These are phyloP conservation scores for Ophiostoma sp. DNA, from an alignment of 2,329 filamentous ascomycete genomes.

Conservation along the genomic window DNA sequence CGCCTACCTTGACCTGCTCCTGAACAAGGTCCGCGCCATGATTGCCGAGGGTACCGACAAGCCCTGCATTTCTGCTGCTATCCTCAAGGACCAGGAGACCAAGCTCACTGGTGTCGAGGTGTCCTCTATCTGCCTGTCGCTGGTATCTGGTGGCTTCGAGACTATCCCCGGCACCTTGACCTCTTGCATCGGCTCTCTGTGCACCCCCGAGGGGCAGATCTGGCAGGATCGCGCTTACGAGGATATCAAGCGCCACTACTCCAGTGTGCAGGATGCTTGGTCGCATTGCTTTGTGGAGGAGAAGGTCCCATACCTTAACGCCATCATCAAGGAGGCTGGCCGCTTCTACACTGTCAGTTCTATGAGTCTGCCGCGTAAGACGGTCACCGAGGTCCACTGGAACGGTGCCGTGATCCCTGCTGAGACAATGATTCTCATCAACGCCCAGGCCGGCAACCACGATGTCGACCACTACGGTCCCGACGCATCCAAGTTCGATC, in stretches of 20 bases:
- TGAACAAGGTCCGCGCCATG: slow-evolving; percentile 43
- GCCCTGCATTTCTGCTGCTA: slow-evolving; percentile 31
- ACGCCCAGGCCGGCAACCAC: slow-evolving; percentile 69
- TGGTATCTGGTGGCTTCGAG: slow-evolving; percentile 76
- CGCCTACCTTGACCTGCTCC: slow-evolving; percentile 56
- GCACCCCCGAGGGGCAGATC: slow-evolving; percentile 59
- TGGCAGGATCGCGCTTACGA: slow-evolving; percentile 65
- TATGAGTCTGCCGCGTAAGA: slow-evolving; percentile 67
- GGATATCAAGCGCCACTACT: slow-evolving; percentile 67
- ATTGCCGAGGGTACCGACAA: slow-evolving; percentile 29
- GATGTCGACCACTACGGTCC: slow-evolving; percentile 61
- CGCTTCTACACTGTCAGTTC: slow-evolving; percentile 76
- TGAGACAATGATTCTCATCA: slow-evolving; percentile 75
- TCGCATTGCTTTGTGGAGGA: slow-evolving; percentile 66
- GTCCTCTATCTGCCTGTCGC: slow-evolving; percentile 62
- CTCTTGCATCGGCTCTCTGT: slow-evolving; percentile 72
- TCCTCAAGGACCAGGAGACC: slow-evolving; percentile 29
- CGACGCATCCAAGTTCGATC: slow-evolving; percentile 56
- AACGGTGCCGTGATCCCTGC: slow-evolving; percentile 62
- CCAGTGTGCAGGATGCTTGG: slow-evolving; percentile 67
- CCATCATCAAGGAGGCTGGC: slow-evolving; percentile 70
- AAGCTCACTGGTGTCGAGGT: slow-evolving; percentile 51
- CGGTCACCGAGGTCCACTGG: slow-evolving; percentile 66
- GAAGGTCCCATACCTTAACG: slow-evolving; percentile 70
- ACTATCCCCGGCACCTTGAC: slow-evolving; percentile 75